These are phyloP conservation scores for Aspergillaceae sp. DNA, from an alignment of 2,329 filamentous ascomycete species.

Conservation along the genomic window DNA sequence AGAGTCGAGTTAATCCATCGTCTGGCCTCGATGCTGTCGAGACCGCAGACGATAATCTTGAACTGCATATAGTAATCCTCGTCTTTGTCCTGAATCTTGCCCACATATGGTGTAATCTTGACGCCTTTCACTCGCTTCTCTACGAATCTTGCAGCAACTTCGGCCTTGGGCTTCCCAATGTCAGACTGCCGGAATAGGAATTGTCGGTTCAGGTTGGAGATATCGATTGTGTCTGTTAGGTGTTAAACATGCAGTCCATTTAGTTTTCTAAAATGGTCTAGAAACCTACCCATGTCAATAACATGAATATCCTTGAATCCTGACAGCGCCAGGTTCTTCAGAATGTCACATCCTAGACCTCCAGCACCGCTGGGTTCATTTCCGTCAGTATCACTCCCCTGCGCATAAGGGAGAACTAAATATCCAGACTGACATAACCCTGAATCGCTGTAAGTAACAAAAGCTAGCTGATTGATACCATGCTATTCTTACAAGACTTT, in stretches of 20 bases:
- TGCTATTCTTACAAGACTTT: constrained; percentile 60
- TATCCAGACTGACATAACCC: constrained; percentile 42
- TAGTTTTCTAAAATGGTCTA: too few relatives aligned
- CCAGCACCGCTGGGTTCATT: constrained; percentile 65
- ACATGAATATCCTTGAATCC: constrained; percentile 97
- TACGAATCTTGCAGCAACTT: constrained; percentile 85
- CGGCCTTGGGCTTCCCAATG: constrained; percentile 88
- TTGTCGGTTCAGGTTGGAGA: constrained; percentile 94
- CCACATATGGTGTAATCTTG: constrained; percentile 86
- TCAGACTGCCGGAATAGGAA: constrained; percentile 90
- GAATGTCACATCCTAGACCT: constrained; percentile 87
- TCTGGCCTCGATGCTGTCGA: constrained; percentile 96
- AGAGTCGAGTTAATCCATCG: constrained; percentile 96
- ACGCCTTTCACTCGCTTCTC: constrained; percentile 83
- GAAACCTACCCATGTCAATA: constrained; percentile 82
- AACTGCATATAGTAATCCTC: constrained; percentile 97
- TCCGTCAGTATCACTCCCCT: constrained; percentile 11
- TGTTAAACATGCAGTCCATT: too few relatives aligned
- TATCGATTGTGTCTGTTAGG: constrained; percentile 79
- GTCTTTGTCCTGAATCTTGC: constrained; percentile 93
- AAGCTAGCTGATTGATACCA: not conserved
- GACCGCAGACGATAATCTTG: constrained; percentile 81
- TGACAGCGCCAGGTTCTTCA: constrained; percentile 91
- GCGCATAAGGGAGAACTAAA: not conserved
- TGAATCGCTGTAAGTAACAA: constrained; percentile 14